phyloP scores from a whole-genome alignment of 345 rosid species.

The Turritis glabra region DNA sequence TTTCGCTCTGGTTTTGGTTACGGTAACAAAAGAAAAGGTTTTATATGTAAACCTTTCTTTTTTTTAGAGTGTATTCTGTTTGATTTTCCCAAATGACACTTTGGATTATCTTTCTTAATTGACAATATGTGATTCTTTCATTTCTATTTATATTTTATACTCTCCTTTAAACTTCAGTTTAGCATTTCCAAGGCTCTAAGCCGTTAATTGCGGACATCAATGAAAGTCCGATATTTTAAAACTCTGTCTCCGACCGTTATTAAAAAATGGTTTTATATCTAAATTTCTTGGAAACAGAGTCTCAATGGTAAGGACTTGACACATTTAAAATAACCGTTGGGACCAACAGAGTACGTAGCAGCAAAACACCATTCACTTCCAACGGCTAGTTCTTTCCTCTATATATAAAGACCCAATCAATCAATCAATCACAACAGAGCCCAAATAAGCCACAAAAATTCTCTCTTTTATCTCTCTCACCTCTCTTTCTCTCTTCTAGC shows the following conservation, averaged over 20 bases:
- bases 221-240: neutral
- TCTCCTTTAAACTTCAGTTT: neutral
- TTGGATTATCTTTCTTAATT: slow-evolving; percentile 16
- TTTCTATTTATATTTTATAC: slow-evolving; percentile 11
- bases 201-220: neutral
- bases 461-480: neutral
- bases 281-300: neutral
- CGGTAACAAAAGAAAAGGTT: slow-evolving; percentile 29
- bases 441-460: neutral
- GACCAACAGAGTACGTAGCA: slow-evolving; percentile 9
- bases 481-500: neutral
- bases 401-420: slow-evolving; percentile 21
- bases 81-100: slow-evolving; percentile 21
- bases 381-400: slow-evolving; percentile 52
- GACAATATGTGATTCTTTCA: slow-evolving; percentile 32
- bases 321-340: slow-evolving; percentile 22
- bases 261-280: neutral
- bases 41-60: slow-evolving; percentile 24
- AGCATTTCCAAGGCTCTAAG: neutral
- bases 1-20: slow-evolving; percentile 28
- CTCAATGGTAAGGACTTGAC: slow-evolving; percentile 1
- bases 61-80: slow-evolving; percentile 22
- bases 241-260: slow-evolving; percentile 12
- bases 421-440: neutral
- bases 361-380: neutral